These are phyloP conservation scores for Penicillium longicatenatum DNA, from an alignment of 495 filamentous ascomycete genomes.

Conservation along the genomic window DNA sequence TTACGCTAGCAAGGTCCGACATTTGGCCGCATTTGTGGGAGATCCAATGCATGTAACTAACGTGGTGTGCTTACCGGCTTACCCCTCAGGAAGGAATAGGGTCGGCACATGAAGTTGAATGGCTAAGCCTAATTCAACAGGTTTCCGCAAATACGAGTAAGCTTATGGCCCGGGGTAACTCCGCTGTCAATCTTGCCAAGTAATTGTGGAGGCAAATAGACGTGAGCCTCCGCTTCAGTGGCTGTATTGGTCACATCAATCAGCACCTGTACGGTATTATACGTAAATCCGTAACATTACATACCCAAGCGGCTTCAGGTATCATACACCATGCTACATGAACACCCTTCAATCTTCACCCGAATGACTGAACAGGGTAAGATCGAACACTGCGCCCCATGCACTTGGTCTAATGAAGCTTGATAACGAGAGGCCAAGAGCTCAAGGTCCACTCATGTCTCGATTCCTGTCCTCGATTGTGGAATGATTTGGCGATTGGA, in stretches of 20 bases:
- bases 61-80: neutral
- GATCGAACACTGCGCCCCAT: neutral
- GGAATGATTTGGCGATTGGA: neutral
- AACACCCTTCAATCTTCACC: neutral
- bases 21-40: neutral
- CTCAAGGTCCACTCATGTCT: neutral
- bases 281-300: neutral
- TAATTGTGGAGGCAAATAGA: neutral
- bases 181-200: neutral
- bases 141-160: neutral
- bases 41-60: neutral
- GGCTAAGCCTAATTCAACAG: neutral
- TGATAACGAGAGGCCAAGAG: neutral
- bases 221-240: neutral
- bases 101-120: neutral
- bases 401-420: neutral
- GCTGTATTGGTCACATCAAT: neutral
- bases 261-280: neutral
- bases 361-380: neutral
- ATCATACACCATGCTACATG: neutral
- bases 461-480: neutral
- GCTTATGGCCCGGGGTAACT: neutral
- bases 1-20: neutral
- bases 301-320: neutral
- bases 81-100: neutral